phyloP scores from a whole-genome alignment of 2,329 filamentous ascomycete species.

The Claviceps arundinis region DNA sequence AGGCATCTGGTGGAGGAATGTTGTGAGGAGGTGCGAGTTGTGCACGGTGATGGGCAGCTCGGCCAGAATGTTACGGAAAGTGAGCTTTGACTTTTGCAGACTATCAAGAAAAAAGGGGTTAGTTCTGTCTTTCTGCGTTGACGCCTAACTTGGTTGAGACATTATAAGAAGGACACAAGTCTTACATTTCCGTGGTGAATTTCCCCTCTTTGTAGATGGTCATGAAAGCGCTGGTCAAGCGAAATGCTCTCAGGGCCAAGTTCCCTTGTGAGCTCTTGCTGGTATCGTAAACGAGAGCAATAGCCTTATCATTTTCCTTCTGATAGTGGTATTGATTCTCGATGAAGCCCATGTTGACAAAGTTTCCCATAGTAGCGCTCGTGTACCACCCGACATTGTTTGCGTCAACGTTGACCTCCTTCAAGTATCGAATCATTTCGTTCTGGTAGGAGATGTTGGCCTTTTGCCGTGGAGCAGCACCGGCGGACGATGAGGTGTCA shows the following conservation, averaged over 20 bases:
- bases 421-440: slow-evolving; percentile 93
- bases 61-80: slow-evolving; percentile 84
- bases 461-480: slow-evolving; percentile 84
- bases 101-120: slow-evolving; percentile 29
- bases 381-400: slow-evolving; percentile 99
- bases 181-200: slow-evolving; percentile 90
- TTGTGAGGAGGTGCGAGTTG: slow-evolving; percentile 94
- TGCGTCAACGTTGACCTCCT: slow-evolving; percentile 96
- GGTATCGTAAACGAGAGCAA: slow-evolving; percentile 88
- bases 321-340: slow-evolving; percentile 98
- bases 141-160: neutral
- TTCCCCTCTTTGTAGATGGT: slow-evolving; percentile 89
- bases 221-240: slow-evolving; percentile 79
- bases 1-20: slow-evolving; percentile 87
- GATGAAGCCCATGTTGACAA: slow-evolving; percentile 85
- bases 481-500: slow-evolving; percentile 61
- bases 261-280: slow-evolving; percentile 88
- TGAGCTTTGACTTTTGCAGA: slow-evolving; percentile 85
- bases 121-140: neutral
- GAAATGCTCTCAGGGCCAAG: slow-evolving; percentile 81
- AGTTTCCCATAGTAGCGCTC: slow-evolving; percentile 97
- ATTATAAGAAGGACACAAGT: neutral
- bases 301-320: slow-evolving; percentile 79
- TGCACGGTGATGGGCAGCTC: slow-evolving; percentile 84
- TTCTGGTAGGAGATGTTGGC: slow-evolving; percentile 77